Conservation (phyloP, 306 rosid species). For the Senna tora region DNA sequence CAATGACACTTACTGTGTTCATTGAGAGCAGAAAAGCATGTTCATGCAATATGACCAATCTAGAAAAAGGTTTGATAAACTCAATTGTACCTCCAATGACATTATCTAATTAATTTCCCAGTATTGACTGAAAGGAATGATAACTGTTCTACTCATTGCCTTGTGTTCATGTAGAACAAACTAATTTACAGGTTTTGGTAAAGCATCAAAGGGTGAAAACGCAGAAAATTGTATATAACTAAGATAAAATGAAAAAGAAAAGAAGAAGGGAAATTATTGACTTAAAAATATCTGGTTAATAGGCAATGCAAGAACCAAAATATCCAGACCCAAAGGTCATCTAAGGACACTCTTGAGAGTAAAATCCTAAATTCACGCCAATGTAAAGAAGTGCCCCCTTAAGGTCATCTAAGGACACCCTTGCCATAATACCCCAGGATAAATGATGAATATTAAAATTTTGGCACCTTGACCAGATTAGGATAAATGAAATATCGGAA, state of each 20-base stretch:
- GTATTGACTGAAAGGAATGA: neutral
- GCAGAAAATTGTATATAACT: neutral
- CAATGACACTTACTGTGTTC: too few relatives aligned
- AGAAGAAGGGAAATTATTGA: neutral
- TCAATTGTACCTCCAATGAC: neutral
- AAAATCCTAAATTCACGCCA: neutral
- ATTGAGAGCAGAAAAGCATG: neutral
- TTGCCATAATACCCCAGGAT: neutral
- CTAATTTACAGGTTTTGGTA: slow-evolving; percentile 5
- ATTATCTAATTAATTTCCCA: neutral
- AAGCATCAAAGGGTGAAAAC: neutral
- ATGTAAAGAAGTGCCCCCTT: too few relatives aligned
- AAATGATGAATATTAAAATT: too few relatives aligned
- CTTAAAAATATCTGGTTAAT: slow-evolving; percentile 12
- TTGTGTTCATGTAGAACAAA: slow-evolving; percentile 8
- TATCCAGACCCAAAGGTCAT: neutral
- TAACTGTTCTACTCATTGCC: slow-evolving; percentile 2
- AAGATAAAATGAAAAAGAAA: too few relatives aligned
- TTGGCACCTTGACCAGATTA: slow-evolving; percentile 21
- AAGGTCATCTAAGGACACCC: neutral
- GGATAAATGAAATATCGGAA: neutral
- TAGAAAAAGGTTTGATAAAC: too few relatives aligned
- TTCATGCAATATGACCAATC: neutral
- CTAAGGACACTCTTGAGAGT: neutral
- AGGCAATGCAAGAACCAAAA: slow-evolving; percentile 1